Evolutionary conservation across 179 eudicot genomes (phyloP), one percentile per base, ranked within the genome.

Genomic region (Carnegiea gigantea): DNA sequence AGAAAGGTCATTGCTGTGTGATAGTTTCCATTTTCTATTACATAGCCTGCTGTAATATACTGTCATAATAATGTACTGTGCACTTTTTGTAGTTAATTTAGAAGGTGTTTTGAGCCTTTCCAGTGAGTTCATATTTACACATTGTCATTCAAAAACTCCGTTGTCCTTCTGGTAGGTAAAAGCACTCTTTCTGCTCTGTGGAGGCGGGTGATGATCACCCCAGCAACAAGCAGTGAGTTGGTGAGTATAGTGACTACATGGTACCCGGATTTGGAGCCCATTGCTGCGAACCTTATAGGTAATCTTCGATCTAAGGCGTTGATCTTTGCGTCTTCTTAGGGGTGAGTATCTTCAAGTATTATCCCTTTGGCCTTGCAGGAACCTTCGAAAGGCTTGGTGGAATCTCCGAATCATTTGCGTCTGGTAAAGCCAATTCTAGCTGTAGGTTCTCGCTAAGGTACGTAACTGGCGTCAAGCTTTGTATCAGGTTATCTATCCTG

Each of bases 361-460:
- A n/a, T 79, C 59, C 23, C 53, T 46, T 70, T 53, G 72, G 64
- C 77, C 51, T 54, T 83, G 86, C 95, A 95, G 98, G 86, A 88
- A 92, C 98, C 71, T 92, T 92, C 76, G 90, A 88, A 57, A 82
- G 26, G 70, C 90, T 93, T 70, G 90, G 89, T 82, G 86, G 88
- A 80, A 85, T 83, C 70, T 84, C 86, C 64, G 88, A 86, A 53
- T 79, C 51, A 73, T 89, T 75, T 62, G 78, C 46, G 48, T 80
- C 86, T 83, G 81, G 85, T 75, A 79, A 76, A 62, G 81, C 80
- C 30, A 77, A 86, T 80, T 86, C 83, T 80, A 57, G 74, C 82
- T 81, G 89, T 88, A 90, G 93, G 85, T 95, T 95, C 85, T 88
- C 98, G 8, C 73, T 85, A 81, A 90, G 98, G 98, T 95, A 84